Conservation (phyloP, 2,329 filamentous ascomycete species). For the Dactylonectria estremocensis region DNA sequence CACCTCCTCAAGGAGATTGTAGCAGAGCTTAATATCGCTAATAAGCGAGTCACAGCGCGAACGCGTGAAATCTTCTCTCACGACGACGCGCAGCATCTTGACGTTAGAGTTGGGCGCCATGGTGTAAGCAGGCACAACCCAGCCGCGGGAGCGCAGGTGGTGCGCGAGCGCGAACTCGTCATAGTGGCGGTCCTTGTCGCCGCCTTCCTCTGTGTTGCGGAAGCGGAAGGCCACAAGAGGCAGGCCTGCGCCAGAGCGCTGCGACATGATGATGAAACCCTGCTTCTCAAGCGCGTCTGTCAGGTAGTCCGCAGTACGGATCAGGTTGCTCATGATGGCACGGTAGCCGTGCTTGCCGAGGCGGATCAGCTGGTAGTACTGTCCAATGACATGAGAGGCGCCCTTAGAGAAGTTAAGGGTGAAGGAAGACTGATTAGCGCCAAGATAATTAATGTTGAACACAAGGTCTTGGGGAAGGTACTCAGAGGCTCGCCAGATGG, state of each 20-base stretch:
- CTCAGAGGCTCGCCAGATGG: constrained; percentile 88
- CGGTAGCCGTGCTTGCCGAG: constrained; percentile 94
- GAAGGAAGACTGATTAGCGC: constrained; percentile 94
- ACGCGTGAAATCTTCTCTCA: constrained; percentile 92
- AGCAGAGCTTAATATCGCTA: constrained; percentile 82
- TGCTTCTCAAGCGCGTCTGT: constrained; percentile 79
- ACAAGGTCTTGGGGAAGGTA: constrained; percentile 91
- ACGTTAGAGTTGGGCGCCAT: constrained; percentile 96
- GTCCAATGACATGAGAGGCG: constrained; percentile 93
- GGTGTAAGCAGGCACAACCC: constrained; percentile 96
- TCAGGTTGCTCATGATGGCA: constrained; percentile 94
- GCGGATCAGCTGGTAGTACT: constrained; percentile 97
- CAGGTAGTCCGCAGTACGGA: constrained; percentile 90
- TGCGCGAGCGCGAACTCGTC: constrained; percentile 88
- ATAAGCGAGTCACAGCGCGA: constrained; percentile 86
- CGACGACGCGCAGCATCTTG: constrained; percentile 93
- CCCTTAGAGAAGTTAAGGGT: constrained; percentile 98
- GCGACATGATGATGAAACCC: constrained; percentile 91
- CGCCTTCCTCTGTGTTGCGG: constrained; percentile 64
- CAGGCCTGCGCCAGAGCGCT: constrained; percentile 82
- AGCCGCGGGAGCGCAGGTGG: constrained; percentile 87
- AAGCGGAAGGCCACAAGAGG: constrained; percentile 93
- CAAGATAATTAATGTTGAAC: constrained; percentile 99
- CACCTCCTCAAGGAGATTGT: constrained; percentile 80
- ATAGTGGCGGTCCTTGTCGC: constrained; percentile 70